These are phyloP conservation scores for Discostella stelligera DNA, from an alignment of 352 stramenopile genomes.

Conservation along the genomic window DNA sequence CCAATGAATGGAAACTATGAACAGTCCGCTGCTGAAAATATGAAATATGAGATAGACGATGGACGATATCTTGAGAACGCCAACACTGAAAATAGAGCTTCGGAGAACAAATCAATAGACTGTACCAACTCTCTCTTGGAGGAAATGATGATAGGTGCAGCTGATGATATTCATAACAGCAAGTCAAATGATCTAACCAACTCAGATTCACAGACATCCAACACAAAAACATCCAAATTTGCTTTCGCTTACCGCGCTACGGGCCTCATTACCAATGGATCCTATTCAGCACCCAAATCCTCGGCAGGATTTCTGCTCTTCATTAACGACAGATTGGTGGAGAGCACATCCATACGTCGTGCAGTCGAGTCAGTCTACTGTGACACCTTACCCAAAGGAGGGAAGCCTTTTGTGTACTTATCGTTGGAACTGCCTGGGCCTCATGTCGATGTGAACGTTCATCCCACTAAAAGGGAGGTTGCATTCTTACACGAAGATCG, in stretches of 20 bases:
- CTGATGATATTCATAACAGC: neutral
- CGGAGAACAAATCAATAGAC: conserved; percentile 72
- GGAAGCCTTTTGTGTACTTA: conserved; percentile 97
- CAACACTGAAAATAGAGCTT: conserved; percentile 87
- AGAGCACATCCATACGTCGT: conserved; percentile 88
- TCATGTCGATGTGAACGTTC: conserved; percentile 98
- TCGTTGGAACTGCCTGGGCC: conserved; percentile 89
- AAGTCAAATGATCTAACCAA: conserved; percentile 10
- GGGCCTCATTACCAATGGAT: conserved; percentile 51
- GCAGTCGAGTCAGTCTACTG: conserved; percentile 93
- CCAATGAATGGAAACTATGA: neutral
- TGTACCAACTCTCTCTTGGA: conserved; percentile 20
- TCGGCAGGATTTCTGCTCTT: conserved; percentile 88
- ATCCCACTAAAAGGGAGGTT: conserved; percentile 98
- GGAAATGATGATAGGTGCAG: conserved; percentile 39
- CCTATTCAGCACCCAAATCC: conserved; percentile 42
- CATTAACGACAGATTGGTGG: conserved; percentile 96
- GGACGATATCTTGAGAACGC: neutral
- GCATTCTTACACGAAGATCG: conserved; percentile 94
- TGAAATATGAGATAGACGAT: neutral
- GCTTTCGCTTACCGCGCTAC: conserved; percentile 42
- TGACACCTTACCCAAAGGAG: conserved; percentile 90
- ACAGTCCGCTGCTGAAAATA: neutral
- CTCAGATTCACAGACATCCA: neutral
- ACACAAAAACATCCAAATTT: conserved; percentile 28